Base-by-base conservation (phyloP, 2,329 filamentous ascomycete genomes). In the Colletotrichum orbiculare region DNA sequence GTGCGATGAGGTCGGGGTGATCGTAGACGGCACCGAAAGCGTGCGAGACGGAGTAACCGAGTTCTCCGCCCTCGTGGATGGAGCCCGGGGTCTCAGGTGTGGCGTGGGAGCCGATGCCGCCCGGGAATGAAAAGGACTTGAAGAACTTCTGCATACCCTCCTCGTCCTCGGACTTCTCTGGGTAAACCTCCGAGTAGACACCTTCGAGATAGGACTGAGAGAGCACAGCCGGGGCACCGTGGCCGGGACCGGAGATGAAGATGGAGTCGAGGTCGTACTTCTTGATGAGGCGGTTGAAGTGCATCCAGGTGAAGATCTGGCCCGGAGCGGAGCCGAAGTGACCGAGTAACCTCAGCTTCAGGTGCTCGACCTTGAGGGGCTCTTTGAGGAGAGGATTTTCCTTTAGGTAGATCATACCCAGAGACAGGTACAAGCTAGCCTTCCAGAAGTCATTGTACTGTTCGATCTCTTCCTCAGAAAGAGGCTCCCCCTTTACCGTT, bases 281-380 rank as follows among this genome's bases (percentile, higher is more conserved):
- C 77, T 91, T 93, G 82, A 94, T 93, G 64, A 94, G 80, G 39
- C 91, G 89, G 77, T 94, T 94, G 83, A 93, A 91, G 78, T 94
- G 91, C 80, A 93, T 91, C 76, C 89, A 94, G 39, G 90, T 91
- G 77, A 94, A 94, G 64, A 90, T 89, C 76, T 94, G 91, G 12
- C 91, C 91, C n/a, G 91, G 89, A 54, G 91, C 91, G 3, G 90
- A 92, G 58, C 91, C 91, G 83, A 92, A 94, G 74, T 94, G 91
- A 43, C 91, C 91, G 2, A 94, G 82, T 8, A 94, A 81, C 69
- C 91, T 87, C 64, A 85, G 83, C 79, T 94, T 94, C 79, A 94
- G 82, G 73, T 94, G 89, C 58, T 92, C 87, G 38, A 85, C 79
- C 70, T 87, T 87, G 68, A 93, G 82, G 1, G 90, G 89, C 70